Evolutionary conservation across 2,329 filamentous ascomycete genomes (phyloP), one percentile per base, ranked within the genome.

Genomic region (Penicillium rolfsii): DNA sequence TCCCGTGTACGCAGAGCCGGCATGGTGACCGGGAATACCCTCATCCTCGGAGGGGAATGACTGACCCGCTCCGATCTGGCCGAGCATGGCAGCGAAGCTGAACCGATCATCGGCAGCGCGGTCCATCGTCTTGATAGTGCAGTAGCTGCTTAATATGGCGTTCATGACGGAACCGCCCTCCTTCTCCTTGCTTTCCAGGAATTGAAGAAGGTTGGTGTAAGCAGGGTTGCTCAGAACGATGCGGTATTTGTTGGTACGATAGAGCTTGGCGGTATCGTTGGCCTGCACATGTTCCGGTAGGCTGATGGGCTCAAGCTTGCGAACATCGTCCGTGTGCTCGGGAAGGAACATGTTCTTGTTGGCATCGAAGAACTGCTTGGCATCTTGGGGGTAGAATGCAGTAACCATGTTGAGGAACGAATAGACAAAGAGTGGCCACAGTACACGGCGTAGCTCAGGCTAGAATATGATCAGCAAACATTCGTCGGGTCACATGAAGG

Each of bases 361-460:
- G 4, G 84, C 82, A 30, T 86, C 84, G 63, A 96, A 88, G 72
- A 96, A 94, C 1, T 84, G 80, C 66, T 90, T 88, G 14, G 89
- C 87, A 60, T 96, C 91, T 41, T 86, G 85, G 1, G 85, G 80
- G 68, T 90, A 93, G 64, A 87, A 87, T 61, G 91, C 86, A 36
- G 83, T 83, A 30, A 96, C 85, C 58, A 98, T 85, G 59, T 91
- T 88, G 28, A 99, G 82, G 73, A 91, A 97, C 0, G 91, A 95
- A 77, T 99, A 96, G 54, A 98, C 91, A 71, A 97, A 98, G 0
- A 96, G 81, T 0, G 95, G 95, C 93, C 95, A 99, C 16, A 97
- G 80, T 4, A 98, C 82, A 67, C 96, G 93, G 60, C 87, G 85
- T 3, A 99, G 83, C 79, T 99, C 95, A 48, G 94, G 92, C 87